Percentiles rank a stretch among this genome's conserved stretches.
Conservation (phyloP, 73 alveolate genomes). For the Diophrys sp. region DNA sequence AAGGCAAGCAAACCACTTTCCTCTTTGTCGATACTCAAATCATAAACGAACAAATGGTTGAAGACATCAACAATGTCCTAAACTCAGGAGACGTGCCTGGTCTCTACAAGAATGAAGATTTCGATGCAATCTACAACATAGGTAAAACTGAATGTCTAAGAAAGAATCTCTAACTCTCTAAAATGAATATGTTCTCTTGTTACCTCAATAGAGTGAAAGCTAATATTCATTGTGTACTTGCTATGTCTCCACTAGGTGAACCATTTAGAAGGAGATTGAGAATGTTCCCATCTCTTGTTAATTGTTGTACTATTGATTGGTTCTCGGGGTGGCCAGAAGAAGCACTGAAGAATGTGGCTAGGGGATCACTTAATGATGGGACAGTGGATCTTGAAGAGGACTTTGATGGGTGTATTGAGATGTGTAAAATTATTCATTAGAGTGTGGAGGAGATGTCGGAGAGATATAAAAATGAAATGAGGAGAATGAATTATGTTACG, state of each 20-base stretch:
- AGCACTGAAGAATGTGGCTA: slow-evolving; percentile 85
- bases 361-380: slow-evolving; percentile 72
- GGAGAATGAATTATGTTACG: slow-evolving; percentile 85
- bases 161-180: slow-evolving; percentile 57
- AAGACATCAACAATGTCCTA: slow-evolving; percentile 91
- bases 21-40: slow-evolving; percentile 70
- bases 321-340: slow-evolving; percentile 96
- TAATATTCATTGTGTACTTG: slow-evolving; percentile 96
- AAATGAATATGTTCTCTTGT: slow-evolving; percentile 66
- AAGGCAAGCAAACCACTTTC: slow-evolving; percentile 59
- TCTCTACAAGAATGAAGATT: slow-evolving; percentile 89
- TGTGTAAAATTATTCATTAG: slow-evolving; percentile 70
- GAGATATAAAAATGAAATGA: slow-evolving; percentile 76
- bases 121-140: slow-evolving; percentile 74
- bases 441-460: slow-evolving; percentile 66
- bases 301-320: slow-evolving; percentile 99
- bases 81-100: slow-evolving; percentile 95
- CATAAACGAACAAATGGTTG: slow-evolving; percentile 91
- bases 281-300: slow-evolving; percentile 99
- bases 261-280: slow-evolving; percentile 94
- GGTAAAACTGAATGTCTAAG: slow-evolving; percentile 73
- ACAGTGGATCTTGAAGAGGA: slow-evolving; percentile 64
- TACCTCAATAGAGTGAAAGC: slow-evolving; percentile 87
- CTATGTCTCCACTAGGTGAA: slow-evolving; percentile 99
- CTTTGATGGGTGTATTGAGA: slow-evolving; percentile 66